Evolutionary conservation across 1,284 basidiomycete species (phyloP).

Genomic region (Grifola frondosa): DNA sequence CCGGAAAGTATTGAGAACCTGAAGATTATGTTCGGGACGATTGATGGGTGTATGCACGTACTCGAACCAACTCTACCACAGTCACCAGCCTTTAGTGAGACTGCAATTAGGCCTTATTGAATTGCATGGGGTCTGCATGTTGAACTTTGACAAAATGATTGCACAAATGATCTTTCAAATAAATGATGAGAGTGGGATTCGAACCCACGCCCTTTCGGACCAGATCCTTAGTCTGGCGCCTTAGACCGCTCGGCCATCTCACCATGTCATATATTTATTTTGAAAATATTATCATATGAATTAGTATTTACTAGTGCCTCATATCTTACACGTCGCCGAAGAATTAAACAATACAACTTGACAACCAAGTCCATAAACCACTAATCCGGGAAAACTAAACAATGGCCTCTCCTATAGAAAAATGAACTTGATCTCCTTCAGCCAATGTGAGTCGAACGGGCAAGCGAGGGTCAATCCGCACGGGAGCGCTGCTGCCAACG

Average conservation of each 20-base stretch:
- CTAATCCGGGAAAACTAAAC: constrained; percentile 6
- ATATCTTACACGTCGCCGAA: too few relatives aligned
- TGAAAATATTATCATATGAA: too few relatives aligned
- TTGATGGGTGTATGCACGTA: constrained; percentile 4
- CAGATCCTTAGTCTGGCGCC: constrained; percentile 76
- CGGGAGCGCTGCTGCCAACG: constrained; percentile 72
- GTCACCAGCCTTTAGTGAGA: not conserved
- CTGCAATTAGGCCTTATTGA: too few relatives aligned
- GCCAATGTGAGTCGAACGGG: constrained; percentile 74
- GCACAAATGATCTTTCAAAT: constrained; percentile 2
- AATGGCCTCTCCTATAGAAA: constrained; percentile 64
- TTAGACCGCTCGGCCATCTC: constrained; percentile 86
- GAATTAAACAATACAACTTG: constrained; percentile 20
- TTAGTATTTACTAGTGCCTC: too few relatives aligned
- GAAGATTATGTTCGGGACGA: constrained; percentile 69
- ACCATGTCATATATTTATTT: constrained; percentile 14
- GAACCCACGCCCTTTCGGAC: constrained; percentile 42
- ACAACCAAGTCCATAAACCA: constrained; percentile 14
- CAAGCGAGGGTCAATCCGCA: constrained; percentile 74
- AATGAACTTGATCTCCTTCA: constrained; percentile 78
- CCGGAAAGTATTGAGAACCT: constrained; percentile 76
- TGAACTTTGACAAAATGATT: not conserved
- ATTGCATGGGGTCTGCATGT: not conserved
- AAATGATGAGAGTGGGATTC: constrained; percentile 37
- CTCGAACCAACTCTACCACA: not conserved